These are phyloP conservation scores for Helicostylum pulchrum DNA, from an alignment of 192 early-diverging fungal genomes.

Conservation along the genomic window DNA sequence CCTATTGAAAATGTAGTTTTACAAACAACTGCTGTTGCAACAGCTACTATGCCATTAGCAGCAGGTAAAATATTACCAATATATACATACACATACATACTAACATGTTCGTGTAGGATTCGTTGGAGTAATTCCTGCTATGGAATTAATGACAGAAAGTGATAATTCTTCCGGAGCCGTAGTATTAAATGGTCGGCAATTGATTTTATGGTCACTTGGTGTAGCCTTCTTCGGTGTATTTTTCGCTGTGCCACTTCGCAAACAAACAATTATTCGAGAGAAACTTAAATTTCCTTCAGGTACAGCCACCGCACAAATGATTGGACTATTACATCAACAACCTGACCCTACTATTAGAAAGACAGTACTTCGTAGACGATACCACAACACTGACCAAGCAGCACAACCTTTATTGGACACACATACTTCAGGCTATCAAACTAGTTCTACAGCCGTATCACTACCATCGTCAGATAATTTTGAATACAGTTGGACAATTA, in stretches of 20 bases:
- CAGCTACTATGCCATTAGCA: conserved; percentile 80
- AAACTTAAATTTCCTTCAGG: conserved; percentile 84
- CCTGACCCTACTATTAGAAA: conserved; percentile 41
- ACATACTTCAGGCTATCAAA: not conserved
- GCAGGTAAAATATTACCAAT: conserved; percentile 35
- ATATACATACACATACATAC: not conserved
- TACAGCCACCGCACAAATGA: conserved; percentile 85
- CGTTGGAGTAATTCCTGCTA: conserved; percentile 78
- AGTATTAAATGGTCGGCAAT: conserved; percentile 38
- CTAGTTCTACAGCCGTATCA: not conserved
- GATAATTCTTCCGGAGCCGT: conserved; percentile 54
- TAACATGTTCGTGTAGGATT: conserved; percentile 47
- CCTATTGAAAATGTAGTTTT: conserved; percentile 85
- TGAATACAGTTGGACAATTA: conserved; percentile 59
- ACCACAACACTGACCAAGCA: not conserved
- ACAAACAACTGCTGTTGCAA: conserved; percentile 81
- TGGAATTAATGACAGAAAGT: conserved; percentile 60
- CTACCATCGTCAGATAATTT: conserved; percentile 18
- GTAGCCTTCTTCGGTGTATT: conserved; percentile 89
- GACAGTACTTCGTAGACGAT: not conserved
- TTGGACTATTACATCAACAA: conserved; percentile 64
- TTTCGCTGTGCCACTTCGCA: conserved; percentile 78
- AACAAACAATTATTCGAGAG: conserved; percentile 74
- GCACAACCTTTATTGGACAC: not conserved
- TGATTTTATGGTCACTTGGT: conserved; percentile 74